Evolutionary conservation across 2,329 filamentous ascomycete species (phyloP), one percentile per base, ranked within the genome.

Genomic region (Ascochyta koolunga): DNA sequence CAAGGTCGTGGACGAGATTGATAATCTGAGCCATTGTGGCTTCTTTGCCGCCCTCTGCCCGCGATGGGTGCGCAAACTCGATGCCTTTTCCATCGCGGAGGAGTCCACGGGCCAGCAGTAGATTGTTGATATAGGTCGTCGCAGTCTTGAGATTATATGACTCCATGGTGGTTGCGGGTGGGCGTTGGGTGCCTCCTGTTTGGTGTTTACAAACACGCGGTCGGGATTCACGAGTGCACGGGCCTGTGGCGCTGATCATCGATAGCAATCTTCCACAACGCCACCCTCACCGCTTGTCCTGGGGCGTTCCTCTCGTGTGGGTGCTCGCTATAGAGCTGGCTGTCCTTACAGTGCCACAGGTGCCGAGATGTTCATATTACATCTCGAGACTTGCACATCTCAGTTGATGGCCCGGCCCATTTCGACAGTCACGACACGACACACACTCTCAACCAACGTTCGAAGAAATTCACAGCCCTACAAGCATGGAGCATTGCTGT

Each of bases 1-100:
- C 91, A 64, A 99, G 77, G 71, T 99, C 95, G 75, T 99, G 96
- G 42, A 99, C 86, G 21, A 99, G 83, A 70, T 93, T 90, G 78
- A 99, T 96, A 65, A 98, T 88, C 62, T 87, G 86, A 18, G 89
- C 89, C 87, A 95, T 93, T 16, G 89, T 90, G 44, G 83, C 84
- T 68, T 83, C 83, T 32, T 85, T 81, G 16, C 84, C 85, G 16
- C 82, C 82, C 59, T 87, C 84, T 54, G 81, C 83, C 59, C 85
- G 81, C 47, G 85, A 85, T 8, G 90, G 88, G 58, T 86, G 80
- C 56, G 89, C 87, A 73, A 99, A 99, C 74, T 97, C 88, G 75
- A 99, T 90, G 36, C 79, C 80, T 66, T 89, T 85, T 62, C 89
- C 83, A 78, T 85, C 82, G 54, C 83, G 82, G 35, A 88, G 72